Conservation (phyloP, 2,329 filamentous ascomycete species). For the Claviceps spartinae region DNA sequence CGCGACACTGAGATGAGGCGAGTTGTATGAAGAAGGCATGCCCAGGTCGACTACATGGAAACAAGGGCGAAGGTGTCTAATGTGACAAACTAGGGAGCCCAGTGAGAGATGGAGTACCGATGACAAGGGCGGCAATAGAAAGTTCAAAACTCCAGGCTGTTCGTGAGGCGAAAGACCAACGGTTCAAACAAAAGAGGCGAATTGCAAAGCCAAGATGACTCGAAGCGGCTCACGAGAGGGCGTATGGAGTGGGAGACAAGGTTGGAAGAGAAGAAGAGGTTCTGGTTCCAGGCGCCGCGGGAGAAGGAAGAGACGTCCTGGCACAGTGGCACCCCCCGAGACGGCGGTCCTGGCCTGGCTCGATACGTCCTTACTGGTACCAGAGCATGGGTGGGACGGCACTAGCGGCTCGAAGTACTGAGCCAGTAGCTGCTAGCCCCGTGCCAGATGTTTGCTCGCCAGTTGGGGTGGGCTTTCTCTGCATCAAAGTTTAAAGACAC, state of each 20-base stretch:
- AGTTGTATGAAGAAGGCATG: slow-evolving; percentile 16
- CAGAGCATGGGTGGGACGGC: slow-evolving; percentile 23
- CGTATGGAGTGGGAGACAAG: slow-evolving; percentile 18
- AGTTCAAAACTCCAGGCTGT: neutral
- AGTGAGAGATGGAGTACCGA: neutral
- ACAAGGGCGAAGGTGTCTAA: slow-evolving; percentile 4
- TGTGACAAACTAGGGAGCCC: neutral
- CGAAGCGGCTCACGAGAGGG: slow-evolving; percentile 14
- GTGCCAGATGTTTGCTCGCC: neutral
- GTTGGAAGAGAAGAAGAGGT: slow-evolving; percentile 20
- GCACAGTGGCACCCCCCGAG: slow-evolving; percentile 18
- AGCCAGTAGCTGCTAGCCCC: slow-evolving; percentile 14
- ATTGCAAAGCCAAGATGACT: slow-evolving; percentile 12
- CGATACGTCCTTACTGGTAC: slow-evolving; percentile 20
- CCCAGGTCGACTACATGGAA: slow-evolving; percentile 10
- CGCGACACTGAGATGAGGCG: slow-evolving; percentile 20
- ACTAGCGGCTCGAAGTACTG: slow-evolving; percentile 16
- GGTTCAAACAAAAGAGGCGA: neutral
- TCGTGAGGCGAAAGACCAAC: neutral
- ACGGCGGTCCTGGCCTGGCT: slow-evolving; percentile 20
- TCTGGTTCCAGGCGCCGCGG: slow-evolving; percentile 21
- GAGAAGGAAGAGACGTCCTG: slow-evolving; percentile 24
- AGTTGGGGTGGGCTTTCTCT: neutral
- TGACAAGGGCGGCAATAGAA: neutral
- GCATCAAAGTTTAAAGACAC: slow-evolving; percentile 11